Evolutionary conservation across 352 stramenopile genomes (phyloP).

Genomic region (Phytophthora chlamydospora): DNA sequence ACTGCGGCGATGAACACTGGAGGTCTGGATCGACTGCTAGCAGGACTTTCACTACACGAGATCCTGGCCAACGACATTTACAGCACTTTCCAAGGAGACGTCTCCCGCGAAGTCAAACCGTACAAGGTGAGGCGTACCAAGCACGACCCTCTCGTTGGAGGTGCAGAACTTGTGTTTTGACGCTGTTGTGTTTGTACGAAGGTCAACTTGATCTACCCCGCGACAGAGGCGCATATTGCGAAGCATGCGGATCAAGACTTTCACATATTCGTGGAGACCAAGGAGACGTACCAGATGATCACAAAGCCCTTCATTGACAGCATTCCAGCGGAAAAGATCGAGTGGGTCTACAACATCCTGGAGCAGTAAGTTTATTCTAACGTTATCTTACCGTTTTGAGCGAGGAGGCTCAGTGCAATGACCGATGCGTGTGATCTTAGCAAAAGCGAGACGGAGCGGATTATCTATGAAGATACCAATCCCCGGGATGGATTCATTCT

Average conservation of each 20-base stretch:
- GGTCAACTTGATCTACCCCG: slow-evolving; percentile 86
- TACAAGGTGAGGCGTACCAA: slow-evolving; percentile 58
- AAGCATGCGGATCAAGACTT: slow-evolving; percentile 88
- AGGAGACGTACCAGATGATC: slow-evolving; percentile 73
- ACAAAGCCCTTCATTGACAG: slow-evolving; percentile 83
- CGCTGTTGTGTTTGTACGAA: slow-evolving; percentile 13
- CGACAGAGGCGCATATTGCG: slow-evolving; percentile 75
- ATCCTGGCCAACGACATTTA: slow-evolving; percentile 88
- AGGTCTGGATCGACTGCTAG: slow-evolving; percentile 49
- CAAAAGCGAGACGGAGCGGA: slow-evolving; percentile 81
- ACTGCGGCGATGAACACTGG: slow-evolving; percentile 61
- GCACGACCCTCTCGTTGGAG: neutral
- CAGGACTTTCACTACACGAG: slow-evolving; percentile 63
- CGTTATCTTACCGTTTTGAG: neutral
- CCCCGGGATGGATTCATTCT: slow-evolving; percentile 74
- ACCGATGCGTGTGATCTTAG: slow-evolving; percentile 31
- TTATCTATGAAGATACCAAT: slow-evolving; percentile 79
- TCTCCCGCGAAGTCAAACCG: slow-evolving; percentile 67
- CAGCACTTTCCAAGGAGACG: slow-evolving; percentile 74
- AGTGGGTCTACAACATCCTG: slow-evolving; percentile 91
- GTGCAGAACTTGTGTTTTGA: neutral
- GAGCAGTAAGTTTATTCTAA: slow-evolving; percentile 63
- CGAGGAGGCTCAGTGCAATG: slow-evolving; percentile 5
- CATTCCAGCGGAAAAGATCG: slow-evolving; percentile 74
- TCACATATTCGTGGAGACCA: slow-evolving; percentile 84